These are phyloP conservation scores for Rhododendron mucronatum DNA, from an alignment of 148 eudicot genomes.

Conservation along the genomic window DNA sequence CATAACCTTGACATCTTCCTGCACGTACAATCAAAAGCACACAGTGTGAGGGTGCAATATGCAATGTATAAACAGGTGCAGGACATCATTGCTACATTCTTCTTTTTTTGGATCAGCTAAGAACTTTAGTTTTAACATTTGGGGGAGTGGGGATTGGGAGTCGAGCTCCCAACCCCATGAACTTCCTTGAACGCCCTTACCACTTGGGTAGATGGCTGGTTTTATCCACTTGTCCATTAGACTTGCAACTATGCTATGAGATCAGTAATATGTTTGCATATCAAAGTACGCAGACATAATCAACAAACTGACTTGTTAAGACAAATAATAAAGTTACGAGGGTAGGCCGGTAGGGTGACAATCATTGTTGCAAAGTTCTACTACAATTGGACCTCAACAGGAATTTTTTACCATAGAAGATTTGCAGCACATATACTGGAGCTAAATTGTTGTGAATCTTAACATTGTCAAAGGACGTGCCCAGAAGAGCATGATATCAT, in stretches of 20 bases:
- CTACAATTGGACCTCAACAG: not conserved
- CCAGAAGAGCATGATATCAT: not conserved
- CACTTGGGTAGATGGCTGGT: not conserved
- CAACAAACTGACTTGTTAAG: not conserved
- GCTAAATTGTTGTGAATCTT: not conserved
- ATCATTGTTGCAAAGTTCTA: not conserved
- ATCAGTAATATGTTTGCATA: not conserved
- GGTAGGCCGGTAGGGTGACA: not conserved
- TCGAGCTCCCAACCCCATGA: not conserved
- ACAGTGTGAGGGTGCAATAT: not conserved
- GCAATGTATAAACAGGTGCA: not conserved
- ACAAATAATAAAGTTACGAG: not conserved
- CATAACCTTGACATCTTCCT: conserved; percentile 57
- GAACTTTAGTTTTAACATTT: not conserved
- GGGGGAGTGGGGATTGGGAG: not conserved
- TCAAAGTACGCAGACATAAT: not conserved
- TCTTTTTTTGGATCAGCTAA: not conserved
- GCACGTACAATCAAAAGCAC: conserved; percentile 19
- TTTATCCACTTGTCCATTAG: not conserved
- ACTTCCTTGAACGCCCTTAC: not conserved
- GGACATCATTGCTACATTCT: not conserved
- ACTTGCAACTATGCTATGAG: not conserved
- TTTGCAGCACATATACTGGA: not conserved
- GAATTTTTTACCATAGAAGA: not conserved
- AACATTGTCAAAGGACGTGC: not conserved